phyloP scores from a whole-genome alignment of 768 basidiomycete species.

The Pisolithus orientalis region DNA sequence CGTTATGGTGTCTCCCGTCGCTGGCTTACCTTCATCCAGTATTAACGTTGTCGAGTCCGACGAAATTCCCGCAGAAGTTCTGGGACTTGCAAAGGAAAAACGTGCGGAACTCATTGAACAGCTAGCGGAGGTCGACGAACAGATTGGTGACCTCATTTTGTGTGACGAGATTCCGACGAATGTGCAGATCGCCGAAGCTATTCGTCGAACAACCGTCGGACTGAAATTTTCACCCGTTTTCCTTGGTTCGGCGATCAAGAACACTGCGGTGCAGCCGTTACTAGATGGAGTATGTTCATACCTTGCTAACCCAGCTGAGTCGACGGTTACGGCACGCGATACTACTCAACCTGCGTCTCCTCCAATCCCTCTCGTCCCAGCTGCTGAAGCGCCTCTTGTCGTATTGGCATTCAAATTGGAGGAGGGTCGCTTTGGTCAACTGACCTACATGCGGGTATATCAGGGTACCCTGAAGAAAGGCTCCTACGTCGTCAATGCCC shows the following conservation, averaged over 20 bases:
- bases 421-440: constrained; percentile 93
- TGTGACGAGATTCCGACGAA: constrained; percentile 74
- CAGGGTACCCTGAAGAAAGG: constrained; percentile 90
- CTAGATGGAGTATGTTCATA: constrained; percentile 96
- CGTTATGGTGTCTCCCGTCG: neutral
- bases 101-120: constrained; percentile 89
- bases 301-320: constrained; percentile 83
- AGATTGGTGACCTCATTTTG: constrained; percentile 86
- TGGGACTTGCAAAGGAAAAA: constrained; percentile 75
- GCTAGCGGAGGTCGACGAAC: constrained; percentile 94
- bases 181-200: constrained; percentile 71
- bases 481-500: constrained; percentile 80
- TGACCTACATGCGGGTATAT: constrained; percentile 98
- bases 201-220: constrained; percentile 81
- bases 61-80: constrained; percentile 76
- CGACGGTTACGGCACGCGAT: constrained; percentile 76
- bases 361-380: constrained; percentile 72
- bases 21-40: constrained; percentile 33
- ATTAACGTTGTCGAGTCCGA: constrained; percentile 73
- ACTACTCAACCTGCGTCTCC: constrained; percentile 64
- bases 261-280: constrained; percentile 90
- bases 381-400: constrained; percentile 81
- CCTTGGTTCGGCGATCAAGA: constrained; percentile 95
- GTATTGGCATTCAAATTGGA: constrained; percentile 98
- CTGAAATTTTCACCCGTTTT: constrained; percentile 96